phyloP scores from a whole-genome alignment of 352 stramenopile genomes.

The Aphanomyces astaci region DNA sequence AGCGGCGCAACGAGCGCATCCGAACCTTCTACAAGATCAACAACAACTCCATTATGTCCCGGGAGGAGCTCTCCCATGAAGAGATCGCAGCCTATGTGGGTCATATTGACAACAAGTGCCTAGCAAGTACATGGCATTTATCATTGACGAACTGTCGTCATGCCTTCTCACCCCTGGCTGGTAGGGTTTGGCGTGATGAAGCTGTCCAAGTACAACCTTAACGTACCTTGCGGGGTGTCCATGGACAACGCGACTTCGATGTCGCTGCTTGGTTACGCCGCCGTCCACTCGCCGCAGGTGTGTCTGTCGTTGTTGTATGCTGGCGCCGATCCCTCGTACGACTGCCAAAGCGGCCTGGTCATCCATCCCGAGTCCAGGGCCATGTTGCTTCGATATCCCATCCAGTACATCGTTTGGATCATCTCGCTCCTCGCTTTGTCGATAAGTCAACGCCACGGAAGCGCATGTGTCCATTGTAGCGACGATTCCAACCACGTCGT shows the following conservation, averaged over 20 bases:
- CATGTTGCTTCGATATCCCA: constrained; percentile 8
- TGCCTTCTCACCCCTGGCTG: neutral
- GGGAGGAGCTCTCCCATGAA: neutral
- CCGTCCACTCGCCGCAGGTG: constrained; percentile 13
- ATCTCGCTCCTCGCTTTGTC: constrained; percentile 1
- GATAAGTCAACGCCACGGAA: neutral
- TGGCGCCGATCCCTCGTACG: constrained; percentile 18
- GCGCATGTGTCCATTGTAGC: neutral
- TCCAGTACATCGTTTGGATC: constrained; percentile 20
- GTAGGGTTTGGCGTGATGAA: constrained; percentile 24
- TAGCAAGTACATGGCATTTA: constrained; percentile 11
- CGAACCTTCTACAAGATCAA: constrained; percentile 24
- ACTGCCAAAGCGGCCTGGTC: neutral
- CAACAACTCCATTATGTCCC: neutral
- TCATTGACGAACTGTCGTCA: neutral
- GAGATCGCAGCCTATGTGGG: constrained; percentile 11
- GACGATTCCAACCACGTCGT: neutral
- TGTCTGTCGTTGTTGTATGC: constrained; percentile 15
- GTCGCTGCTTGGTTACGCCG: constrained; percentile 10
- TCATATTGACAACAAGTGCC: constrained; percentile 15
- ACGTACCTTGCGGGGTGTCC: constrained; percentile 7
- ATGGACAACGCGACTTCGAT: neutral
- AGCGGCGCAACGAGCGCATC: constrained; percentile 19
- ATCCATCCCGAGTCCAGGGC: neutral
- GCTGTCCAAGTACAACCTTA: constrained; percentile 23